Percentiles rank a stretch among this genome's conserved stretches.
Evolutionary conservation across 352 stramenopile genomes (phyloP).

Genomic region (Albugo candida): DNA sequence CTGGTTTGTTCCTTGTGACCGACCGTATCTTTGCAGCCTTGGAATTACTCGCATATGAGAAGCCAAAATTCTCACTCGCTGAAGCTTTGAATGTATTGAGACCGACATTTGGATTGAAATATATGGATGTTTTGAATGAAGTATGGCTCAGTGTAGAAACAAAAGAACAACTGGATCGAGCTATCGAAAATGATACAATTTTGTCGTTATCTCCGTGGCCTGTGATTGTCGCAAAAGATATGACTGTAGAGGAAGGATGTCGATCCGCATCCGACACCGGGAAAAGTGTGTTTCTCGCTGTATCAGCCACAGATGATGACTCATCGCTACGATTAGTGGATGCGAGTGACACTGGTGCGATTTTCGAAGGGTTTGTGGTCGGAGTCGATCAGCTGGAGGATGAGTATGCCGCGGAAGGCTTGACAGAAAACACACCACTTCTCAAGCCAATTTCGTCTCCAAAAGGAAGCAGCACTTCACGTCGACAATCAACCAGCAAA

Average conservation of each 20-base stretch:
- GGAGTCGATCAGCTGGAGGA: constrained; percentile 56
- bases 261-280: constrained; percentile 1
- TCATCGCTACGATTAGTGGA: constrained; percentile 48
- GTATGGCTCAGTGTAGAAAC: constrained; percentile 70
- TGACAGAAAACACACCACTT: constrained; percentile 36
- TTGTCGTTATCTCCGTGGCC: constrained; percentile 45
- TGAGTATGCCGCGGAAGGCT: constrained; percentile 8
- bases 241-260: not conserved
- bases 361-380: constrained; percentile 73
- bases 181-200: constrained; percentile 34
- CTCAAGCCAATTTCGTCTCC: constrained; percentile 15
- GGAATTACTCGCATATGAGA: constrained; percentile 70
- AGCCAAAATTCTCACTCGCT: constrained; percentile 65
- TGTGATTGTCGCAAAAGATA: constrained; percentile 57
- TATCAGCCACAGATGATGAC: constrained; percentile 57
- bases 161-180: constrained; percentile 35
- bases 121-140: constrained; percentile 32
- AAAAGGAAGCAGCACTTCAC: constrained; percentile 9
- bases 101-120: constrained; percentile 57
- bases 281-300: constrained; percentile 61
- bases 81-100: constrained; percentile 66
- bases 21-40: constrained; percentile 49
- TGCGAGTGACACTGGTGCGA: constrained; percentile 20
- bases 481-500: constrained; percentile 12
- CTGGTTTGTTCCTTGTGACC: constrained; percentile 54